Base-by-base conservation (phyloP, 2,329 filamentous ascomycete genomes). In the Talaromyces pinophilus region DNA sequence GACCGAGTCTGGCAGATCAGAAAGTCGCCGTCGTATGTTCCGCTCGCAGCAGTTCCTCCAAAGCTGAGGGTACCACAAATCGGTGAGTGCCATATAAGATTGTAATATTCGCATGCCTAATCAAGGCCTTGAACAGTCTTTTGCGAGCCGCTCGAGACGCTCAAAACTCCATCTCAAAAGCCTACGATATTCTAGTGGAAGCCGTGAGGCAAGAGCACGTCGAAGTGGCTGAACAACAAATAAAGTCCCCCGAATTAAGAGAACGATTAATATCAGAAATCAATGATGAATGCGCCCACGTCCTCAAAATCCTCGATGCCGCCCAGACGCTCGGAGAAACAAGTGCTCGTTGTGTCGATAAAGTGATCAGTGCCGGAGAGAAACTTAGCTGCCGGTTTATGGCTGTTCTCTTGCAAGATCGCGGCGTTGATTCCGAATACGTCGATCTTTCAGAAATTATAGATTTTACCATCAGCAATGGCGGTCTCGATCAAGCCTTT, bases 361-460 rank as follows among this genome's bases (percentile, higher is more conserved):
- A 94, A 72, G 92, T 99, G 69, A 90, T 98, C 68, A 96, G 93
- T 77, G 93, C 95, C 72, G 95, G 95, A 64, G 95, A 99, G 84
- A 98, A 97, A 82, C 83, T 99, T 71, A 96, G 92, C 80, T 98
- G 94, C 79, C 87, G 90, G 38, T 95, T 95, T 78, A 93, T 99
- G 90, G 87, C 94, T 25, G 88, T 90, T 5, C 80, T 98, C 68
- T 80, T 99, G 70, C 88, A 90, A 75, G 93, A 97, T 73, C 85
- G 86, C 73, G 90, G 92, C 19, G 89, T 96, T 4, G 89, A 92
- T 55, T 91, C 95, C 13, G 90, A 95, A 78, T 98, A 94, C 75
- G 88, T 99, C 67, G 95, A 98, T 77, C 83, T 98, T 60, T 90
- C 92, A 61, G 92, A 97, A 72, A 83, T 92, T 60, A 85, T 97